Base-by-base conservation (phyloP, 176 grass and related monocot genomes). In the Avena eriantha region DNA sequence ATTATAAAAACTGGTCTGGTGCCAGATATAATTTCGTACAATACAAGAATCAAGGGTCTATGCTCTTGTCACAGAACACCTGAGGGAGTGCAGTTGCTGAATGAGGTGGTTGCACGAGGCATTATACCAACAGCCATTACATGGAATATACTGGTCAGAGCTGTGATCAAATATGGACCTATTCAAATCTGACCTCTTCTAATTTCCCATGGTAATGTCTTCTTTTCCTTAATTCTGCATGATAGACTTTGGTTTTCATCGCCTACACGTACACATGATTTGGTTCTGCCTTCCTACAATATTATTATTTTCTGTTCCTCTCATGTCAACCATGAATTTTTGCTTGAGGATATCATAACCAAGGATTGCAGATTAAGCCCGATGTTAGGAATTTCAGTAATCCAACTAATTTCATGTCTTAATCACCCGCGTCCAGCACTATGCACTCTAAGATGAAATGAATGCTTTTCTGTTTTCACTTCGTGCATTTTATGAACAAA, bases 91-190 rank as follows among this genome's bases (percentile, higher is more conserved):
- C 39, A 93, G 48, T 90, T 99, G 71, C 81, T 97, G 67, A 79
- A 91, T 79, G 94, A 97, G 67, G 80, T 92, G 46, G 45, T 97
- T 77, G 85, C 83, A 83, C 47, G 7, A 88, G 94, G 92, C 45
- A 89, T 93, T 80, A 80, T 84, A 48, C 97, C 97, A 85, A 95
- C 89, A 82, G 47, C 53, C 77, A 89, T 99, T 83, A 97, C 94
- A n/a, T 99, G 97, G 97, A 93, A 79, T 85, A 94, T 95, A 92
- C 83, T 99, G 81, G 90, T 99, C 80, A 91, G 77, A 87, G 89
- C 88, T 88, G 90, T 97, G 50, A 93, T 92, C 53, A 92, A 86
- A 69, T 89, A 88, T 69, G 89, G 84, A 16, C 83, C 84, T 67
- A 79, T 88, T 80, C 86, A 86, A 77, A 73, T 83, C 64, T 93